Conservation (phyloP, 371 early-diverging fungal species). For the Blakeslea trispora region DNA sequence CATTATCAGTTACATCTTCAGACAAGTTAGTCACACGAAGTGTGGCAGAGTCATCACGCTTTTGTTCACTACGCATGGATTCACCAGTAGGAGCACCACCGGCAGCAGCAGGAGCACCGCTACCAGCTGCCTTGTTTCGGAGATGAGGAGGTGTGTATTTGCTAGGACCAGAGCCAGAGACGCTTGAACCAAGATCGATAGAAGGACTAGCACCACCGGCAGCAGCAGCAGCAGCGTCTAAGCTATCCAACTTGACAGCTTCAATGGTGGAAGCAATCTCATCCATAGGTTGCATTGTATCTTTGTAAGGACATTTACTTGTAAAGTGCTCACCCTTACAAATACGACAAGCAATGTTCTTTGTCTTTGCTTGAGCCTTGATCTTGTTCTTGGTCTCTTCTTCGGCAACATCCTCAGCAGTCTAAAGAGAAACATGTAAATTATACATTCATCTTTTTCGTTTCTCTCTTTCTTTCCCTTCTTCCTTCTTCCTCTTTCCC, state of each 20-base stretch:
- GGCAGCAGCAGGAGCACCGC: constrained; percentile 30
- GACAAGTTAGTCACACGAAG: constrained; percentile 96
- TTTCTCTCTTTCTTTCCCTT: too few species aligned
- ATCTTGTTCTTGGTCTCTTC: constrained; percentile 56
- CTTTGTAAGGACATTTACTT: constrained; percentile 96
- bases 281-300: constrained; percentile 78
- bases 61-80: constrained; percentile 52
- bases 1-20: constrained; percentile 87
- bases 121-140: constrained; percentile 63
- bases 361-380: constrained; percentile 57
- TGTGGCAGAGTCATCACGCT: constrained; percentile 84
- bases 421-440: constrained; percentile 16
- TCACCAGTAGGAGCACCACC: constrained; percentile 34
- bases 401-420: constrained; percentile 56
- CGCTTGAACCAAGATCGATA: constrained; percentile 20
- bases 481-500: too few species aligned
- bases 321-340: constrained; percentile 98
- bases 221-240: constrained; percentile 29
- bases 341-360: constrained; percentile 92
- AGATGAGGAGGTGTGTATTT: constrained; percentile 88
- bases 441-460: too few species aligned
- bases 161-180: constrained; percentile 39
- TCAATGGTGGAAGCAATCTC: constrained; percentile 55
- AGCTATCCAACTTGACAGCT: constrained; percentile 42
- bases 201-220: constrained; percentile 7